Percentiles rank a stretch among this genome's conserved stretches.
Evolutionary conservation across 108 stramenopile genomes (phyloP).

Genomic region (Skeletonema costatum): DNA sequence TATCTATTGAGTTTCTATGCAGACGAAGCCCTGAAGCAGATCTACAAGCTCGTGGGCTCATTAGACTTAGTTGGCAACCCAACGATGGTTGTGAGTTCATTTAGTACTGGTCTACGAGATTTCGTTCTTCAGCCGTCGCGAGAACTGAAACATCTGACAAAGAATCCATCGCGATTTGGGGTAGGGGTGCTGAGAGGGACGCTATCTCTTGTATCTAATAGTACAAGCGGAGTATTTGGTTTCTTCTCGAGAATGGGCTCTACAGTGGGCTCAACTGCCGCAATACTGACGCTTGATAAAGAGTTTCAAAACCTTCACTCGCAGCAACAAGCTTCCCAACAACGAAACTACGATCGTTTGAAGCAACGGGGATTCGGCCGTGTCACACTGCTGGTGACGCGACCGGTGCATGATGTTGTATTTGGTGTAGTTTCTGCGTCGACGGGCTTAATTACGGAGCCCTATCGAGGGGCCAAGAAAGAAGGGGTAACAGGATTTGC

Average conservation of each 20-base stretch:
- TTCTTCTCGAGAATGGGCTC: slow-evolving; percentile 71
- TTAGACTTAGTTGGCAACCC: slow-evolving; percentile 96
- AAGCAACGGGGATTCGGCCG: slow-evolving; percentile 65
- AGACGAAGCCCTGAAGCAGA: slow-evolving; percentile 75
- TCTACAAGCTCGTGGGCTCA: slow-evolving; percentile 95
- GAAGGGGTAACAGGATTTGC: slow-evolving; percentile 64
- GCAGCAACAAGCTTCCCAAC: slow-evolving; percentile 66
- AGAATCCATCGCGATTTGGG: slow-evolving; percentile 86
- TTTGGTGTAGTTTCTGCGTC: slow-evolving; percentile 72
- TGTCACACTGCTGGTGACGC: slow-evolving; percentile 52
- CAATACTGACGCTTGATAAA: slow-evolving; percentile 73
- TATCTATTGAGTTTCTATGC: slow-evolving; percentile 43
- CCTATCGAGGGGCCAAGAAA: slow-evolving; percentile 65
- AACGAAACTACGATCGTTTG: slow-evolving; percentile 66
- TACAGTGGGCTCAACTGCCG: slow-evolving; percentile 67
- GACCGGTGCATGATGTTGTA: slow-evolving; percentile 79
- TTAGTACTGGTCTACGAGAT: slow-evolving; percentile 90
- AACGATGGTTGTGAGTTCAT: slow-evolving; percentile 80
- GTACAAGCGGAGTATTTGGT: slow-evolving; percentile 90
- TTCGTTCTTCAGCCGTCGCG: slow-evolving; percentile 90
- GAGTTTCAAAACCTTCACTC: slow-evolving; percentile 80
- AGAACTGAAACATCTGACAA: slow-evolving; percentile 81
- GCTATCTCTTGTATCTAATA: slow-evolving; percentile 90
- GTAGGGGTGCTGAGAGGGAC: slow-evolving; percentile 94
- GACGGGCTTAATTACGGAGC: slow-evolving; percentile 71